Percentiles rank a stretch among this genome's conserved stretches.
These are phyloP conservation scores for Quercus alba DNA, from an alignment of 306 rosid species.

Conservation along the genomic window DNA sequence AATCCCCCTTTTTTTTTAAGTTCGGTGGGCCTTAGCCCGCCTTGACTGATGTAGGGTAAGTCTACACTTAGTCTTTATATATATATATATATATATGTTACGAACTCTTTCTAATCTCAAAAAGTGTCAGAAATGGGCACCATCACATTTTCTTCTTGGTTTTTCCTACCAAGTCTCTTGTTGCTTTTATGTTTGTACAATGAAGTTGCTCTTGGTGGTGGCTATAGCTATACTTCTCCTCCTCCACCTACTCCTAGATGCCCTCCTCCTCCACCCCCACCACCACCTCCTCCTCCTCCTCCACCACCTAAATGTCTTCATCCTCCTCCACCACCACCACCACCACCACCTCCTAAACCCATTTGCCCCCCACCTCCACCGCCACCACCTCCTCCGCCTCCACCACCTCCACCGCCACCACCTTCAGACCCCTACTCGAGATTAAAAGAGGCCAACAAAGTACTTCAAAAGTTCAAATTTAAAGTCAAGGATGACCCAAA, in stretches of 20 bases:
- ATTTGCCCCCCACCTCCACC: not conserved
- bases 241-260: not conserved
- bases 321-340: not conserved
- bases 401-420: not conserved
- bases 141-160: constrained; percentile 10
- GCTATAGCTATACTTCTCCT: not conserved
- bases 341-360: not conserved
- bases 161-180: constrained; percentile 12
- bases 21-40: too few species aligned
- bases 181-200: not conserved
- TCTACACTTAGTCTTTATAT: not conserved
- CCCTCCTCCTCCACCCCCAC: not conserved
- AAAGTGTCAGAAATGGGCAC: constrained; percentile 11
- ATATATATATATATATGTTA: not conserved
- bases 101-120: not conserved
- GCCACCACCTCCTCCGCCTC: not conserved
- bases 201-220: constrained; percentile 3
- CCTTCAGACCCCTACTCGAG: not conserved
- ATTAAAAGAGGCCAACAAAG: constrained; percentile 13
- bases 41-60: too few species aligned
- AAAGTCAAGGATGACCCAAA: constrained; percentile 11
- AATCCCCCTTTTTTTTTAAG: too few species aligned
- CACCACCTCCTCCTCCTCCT: not conserved
- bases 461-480: constrained; percentile 17
- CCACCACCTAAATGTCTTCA: not conserved